Evolutionary conservation across 768 basidiomycete species (phyloP).

Genomic region (Trametes punicea): DNA sequence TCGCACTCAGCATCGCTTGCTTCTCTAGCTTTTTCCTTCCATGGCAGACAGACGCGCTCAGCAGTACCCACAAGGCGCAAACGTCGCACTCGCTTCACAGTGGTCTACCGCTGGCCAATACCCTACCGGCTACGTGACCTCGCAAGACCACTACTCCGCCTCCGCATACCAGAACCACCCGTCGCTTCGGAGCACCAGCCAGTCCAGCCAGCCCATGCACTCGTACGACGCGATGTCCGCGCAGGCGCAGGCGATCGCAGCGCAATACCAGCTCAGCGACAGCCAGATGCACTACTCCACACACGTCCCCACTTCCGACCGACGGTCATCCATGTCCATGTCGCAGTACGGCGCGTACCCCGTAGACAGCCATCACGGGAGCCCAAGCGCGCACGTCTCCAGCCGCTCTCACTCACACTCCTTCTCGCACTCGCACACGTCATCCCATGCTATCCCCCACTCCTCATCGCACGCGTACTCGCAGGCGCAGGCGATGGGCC

Average conservation of each 20-base stretch:
- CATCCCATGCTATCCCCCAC: constrained; percentile 15
- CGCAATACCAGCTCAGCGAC: constrained; percentile 18
- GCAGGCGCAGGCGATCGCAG: constrained; percentile 19
- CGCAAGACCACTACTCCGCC: constrained; percentile 19
- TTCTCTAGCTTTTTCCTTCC: constrained; percentile 6
- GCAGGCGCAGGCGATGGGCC: constrained; percentile 13
- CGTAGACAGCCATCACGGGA: constrained; percentile 13
- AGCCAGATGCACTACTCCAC: constrained; percentile 16
- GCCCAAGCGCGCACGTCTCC: constrained; percentile 2
- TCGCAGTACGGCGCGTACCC: constrained; percentile 17
- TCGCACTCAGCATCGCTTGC: constrained; percentile 12
- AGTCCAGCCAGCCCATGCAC: constrained; percentile 1
- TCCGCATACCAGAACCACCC: constrained; percentile 16
- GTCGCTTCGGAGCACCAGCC: constrained; percentile 14
- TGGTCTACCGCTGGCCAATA: constrained; percentile 17
- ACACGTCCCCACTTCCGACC: constrained; percentile 19
- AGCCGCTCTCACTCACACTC: constrained; percentile 15
- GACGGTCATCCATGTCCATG: constrained; percentile 20
- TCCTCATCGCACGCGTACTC: constrained; percentile 20
- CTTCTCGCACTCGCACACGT: constrained; percentile 16
- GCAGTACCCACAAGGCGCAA: constrained; percentile 15
- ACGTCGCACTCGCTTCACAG: constrained; percentile 18
- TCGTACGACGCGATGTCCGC: constrained; percentile 19
- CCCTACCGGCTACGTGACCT: constrained; percentile 14
- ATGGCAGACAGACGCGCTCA: constrained; percentile 26